Conservation (phyloP, 2,329 filamentous ascomycete genomes). For the Drechslera avenae region DNA sequence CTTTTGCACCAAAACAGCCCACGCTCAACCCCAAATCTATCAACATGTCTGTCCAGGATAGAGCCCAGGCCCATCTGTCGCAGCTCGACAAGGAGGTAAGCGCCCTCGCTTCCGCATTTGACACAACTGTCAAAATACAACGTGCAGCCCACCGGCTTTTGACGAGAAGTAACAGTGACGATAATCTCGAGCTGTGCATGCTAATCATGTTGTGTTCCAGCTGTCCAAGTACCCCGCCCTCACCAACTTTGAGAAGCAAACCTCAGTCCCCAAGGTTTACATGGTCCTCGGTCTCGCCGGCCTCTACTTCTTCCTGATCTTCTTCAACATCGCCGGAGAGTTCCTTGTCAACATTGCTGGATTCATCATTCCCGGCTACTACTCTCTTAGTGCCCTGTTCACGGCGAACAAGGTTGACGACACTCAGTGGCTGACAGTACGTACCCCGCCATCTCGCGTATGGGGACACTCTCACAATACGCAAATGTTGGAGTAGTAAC, state of each 20-base stretch:
- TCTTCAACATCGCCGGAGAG: conserved; percentile 90
- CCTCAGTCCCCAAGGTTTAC: conserved; percentile 83
- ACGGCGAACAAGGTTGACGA: conserved; percentile 73
- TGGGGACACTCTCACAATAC: conserved; percentile 1
- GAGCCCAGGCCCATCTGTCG: conserved; percentile 75
- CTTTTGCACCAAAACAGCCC: neutral
- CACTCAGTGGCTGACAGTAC: conserved; percentile 74
- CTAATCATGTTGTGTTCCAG: conserved; percentile 54
- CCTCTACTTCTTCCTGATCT: conserved; percentile 88
- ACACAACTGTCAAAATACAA: conserved; percentile 15
- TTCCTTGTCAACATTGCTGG: conserved; percentile 86
- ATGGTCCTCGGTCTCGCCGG: conserved; percentile 75
- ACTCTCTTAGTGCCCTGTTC: conserved; percentile 80
- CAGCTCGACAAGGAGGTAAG: conserved; percentile 83
- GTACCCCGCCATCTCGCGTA: conserved; percentile 19
- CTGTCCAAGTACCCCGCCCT: conserved; percentile 84
- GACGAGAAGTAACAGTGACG: neutral
- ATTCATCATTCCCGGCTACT: conserved; percentile 83
- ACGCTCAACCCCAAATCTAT: conserved; percentile 17
- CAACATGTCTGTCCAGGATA: conserved; percentile 77
- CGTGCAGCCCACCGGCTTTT: neutral
- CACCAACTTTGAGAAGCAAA: conserved; percentile 85
- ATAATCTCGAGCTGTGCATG: conserved; percentile 5
- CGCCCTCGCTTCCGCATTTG: conserved; percentile 25
- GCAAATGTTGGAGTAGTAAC: conserved; percentile 1